Evolutionary conservation across 2,329 filamentous ascomycete species (phyloP), one percentile per base, ranked within the genome.

Genomic region (Xylariaceae sp.): DNA sequence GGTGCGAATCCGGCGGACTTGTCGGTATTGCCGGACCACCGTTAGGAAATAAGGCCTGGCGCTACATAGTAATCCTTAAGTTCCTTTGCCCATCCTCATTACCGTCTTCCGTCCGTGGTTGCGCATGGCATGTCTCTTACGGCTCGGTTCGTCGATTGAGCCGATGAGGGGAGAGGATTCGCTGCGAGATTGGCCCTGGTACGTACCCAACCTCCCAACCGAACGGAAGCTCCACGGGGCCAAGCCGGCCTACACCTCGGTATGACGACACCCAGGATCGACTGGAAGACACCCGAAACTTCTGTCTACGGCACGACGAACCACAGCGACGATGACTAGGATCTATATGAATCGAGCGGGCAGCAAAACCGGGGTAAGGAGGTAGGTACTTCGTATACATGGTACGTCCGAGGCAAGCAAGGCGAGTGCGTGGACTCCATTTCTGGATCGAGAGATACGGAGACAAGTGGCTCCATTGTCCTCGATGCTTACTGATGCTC

Each of bases 11-110:
- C 53, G 53, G 46, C 34, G 48, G 53, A 60, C 51, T 50, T n/a
- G 21, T 60, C 58, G 60, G 58, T 47, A 53, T 30, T 47, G 49
- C 55, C 58, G 57, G 61, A 55, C 60, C 49, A 53, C 58, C 57
- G 56, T 57, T 60, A 57, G 60, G 59, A 54, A 57, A 49, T 53
- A 46, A 30, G 45, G 41, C 41, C 53, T 53, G 49, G 49, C 46
- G 26, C 47, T 51, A 55, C 29, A 26, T 42, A 42, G 18, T 34
- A 15, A 19, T 46, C 45, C 51, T n/a, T 36, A 48, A 47, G 5
- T 6, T 19, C 18, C 3, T 42, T 15, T 42, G 29, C 37, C 22
- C n/a, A 40, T 45, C 42, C 40, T 47, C 34, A 44, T 47, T 26
- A 42, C 50, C 47, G 34, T 45, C 26, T 29, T 41, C 47, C 34